Evolutionary conservation across 2,329 filamentous ascomycete species (phyloP).

Genomic region (Penicillium sp.): DNA sequence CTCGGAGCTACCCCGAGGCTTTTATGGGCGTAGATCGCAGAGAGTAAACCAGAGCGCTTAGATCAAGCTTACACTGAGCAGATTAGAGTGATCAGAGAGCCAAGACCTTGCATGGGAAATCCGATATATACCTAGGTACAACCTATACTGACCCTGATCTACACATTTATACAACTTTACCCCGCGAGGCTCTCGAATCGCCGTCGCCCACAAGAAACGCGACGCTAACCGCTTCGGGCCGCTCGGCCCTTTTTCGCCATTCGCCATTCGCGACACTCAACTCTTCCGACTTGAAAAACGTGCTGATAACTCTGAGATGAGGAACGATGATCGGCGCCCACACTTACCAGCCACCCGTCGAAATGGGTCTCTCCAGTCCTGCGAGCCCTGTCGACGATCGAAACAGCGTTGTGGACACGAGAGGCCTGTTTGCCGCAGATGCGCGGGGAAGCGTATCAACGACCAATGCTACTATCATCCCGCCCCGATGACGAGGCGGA

Average conservation of each 20-base stretch:
- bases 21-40: too few species aligned
- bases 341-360: slow-evolving; percentile 35
- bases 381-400: slow-evolving; percentile 43
- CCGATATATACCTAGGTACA: too few species aligned
- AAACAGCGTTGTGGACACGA: slow-evolving; percentile 44
- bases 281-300: background rate
- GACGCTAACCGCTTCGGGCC: slow-evolving; percentile 4
- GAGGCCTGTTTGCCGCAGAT: slow-evolving; percentile 39
- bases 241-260: background rate
- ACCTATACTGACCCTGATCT: too few species aligned
- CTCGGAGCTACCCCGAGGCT: too few species aligned
- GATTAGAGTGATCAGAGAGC: too few species aligned
- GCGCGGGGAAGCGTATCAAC: slow-evolving; percentile 33
- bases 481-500: slow-evolving; percentile 42
- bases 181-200: background rate
- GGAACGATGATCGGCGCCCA: slow-evolving; percentile 24
- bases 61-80: too few species aligned
- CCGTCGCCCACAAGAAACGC: background rate
- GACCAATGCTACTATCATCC: slow-evolving; percentile 43
- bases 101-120: too few species aligned
- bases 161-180: too few species aligned
- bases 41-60: too few species aligned
- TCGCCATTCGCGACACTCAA: background rate
- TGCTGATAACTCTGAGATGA: too few species aligned
- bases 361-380: slow-evolving; percentile 43